Base-by-base conservation (phyloP, 2,329 filamentous ascomycete species). In the Trichoderma asperellum region DNA sequence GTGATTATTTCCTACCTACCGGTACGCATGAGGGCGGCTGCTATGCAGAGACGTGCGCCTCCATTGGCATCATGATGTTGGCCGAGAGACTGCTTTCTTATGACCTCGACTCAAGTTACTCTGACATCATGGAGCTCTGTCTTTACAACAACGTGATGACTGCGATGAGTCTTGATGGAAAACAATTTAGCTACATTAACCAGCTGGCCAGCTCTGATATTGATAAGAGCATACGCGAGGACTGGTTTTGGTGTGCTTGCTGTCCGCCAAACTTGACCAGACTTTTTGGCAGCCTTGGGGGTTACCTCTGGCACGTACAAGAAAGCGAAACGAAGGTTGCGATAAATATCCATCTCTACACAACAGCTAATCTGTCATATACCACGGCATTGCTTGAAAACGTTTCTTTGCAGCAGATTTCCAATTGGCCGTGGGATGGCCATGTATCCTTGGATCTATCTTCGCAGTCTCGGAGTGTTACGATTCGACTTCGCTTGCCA, bases 161-260 rank as follows among this genome's bases (percentile, higher is more conserved):
- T 27, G 57, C 57, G 18, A 37, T 10, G 57, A 59, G 40, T 8
- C 40, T 43, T 43, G 40, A 59, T 27, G 57, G 57, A 43, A 59
- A 59, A 14, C 57, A 43, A 37, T 59, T 59, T 27, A 59, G 27
- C 21, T 59, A 59, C 16, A 21, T 40, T 10, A 59, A 59, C 21
- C 57, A 59, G 57, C 10, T 59, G 10, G 57, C 57, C 5, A 59
- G 34, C 35, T 59, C 57, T 24, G 57, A 59, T 37, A 40, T 34
- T 21, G 57, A 59, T 59, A 35, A 24, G 35, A 37, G 32, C 32
- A 59, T 10, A 59, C 57, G 57, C 57, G 35, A 35, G 3, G 57
- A 59, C 32, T 59, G 57, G 57, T 59, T 59, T 27, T 37, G 32
- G 35, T 59, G 57, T 40, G 57, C 57, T 16, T 59, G 57, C 35